phyloP scores from a whole-genome alignment of 1,284 basidiomycete species.

The Gymnopus androsaceus region DNA sequence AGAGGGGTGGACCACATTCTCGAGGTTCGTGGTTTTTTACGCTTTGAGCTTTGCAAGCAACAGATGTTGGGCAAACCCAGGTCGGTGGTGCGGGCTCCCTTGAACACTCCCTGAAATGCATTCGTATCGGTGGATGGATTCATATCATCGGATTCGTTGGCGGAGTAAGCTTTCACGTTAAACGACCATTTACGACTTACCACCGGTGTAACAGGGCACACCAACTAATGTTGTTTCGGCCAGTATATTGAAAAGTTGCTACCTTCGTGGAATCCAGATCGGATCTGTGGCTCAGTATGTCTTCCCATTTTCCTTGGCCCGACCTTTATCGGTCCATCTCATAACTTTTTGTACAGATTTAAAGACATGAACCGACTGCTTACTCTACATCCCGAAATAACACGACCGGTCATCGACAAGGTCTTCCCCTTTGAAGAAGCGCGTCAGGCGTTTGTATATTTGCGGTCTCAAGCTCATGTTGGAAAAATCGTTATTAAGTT shows the following conservation, averaged over 20 bases:
- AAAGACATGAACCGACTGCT: no score
- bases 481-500: constrained; percentile 44
- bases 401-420: no score
- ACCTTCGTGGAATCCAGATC: constrained; percentile 23
- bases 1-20: no score
- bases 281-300: constrained; percentile 24
- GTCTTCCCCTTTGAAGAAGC: no score
- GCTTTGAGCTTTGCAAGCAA: constrained; percentile 31
- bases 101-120: constrained; percentile 34
- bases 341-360: constrained; percentile 42
- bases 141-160: constrained; percentile 25
- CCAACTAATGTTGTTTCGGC: constrained; percentile 1
- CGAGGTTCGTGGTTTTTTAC: constrained; percentile 43
- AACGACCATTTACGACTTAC: not conserved
- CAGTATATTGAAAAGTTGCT: constrained; percentile 8
- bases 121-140: constrained; percentile 27
- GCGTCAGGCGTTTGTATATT: no score
- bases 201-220: no score
- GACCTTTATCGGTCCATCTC: constrained; percentile 32
- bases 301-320: not conserved
- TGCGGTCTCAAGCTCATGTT: no score
- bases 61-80: constrained; percentile 30
- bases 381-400: no score
- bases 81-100: constrained; percentile 39
- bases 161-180: constrained; percentile 18